These are phyloP conservation scores for Cytospora chrysosperma DNA, from an alignment of 2,329 filamentous ascomycete species.

Conservation along the genomic window DNA sequence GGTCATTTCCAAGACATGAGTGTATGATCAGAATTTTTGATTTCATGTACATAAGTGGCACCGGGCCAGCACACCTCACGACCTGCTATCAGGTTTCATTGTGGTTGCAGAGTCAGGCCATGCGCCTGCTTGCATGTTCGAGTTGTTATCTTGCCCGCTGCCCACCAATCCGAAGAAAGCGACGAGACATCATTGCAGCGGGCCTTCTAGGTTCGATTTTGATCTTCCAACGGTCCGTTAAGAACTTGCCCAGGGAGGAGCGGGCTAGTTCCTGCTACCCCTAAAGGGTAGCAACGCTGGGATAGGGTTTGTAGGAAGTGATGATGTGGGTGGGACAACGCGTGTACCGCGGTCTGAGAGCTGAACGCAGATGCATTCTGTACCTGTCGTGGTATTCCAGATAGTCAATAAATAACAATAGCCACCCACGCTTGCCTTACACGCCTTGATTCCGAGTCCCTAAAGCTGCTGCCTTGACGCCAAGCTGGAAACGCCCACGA, in stretches of 20 bases:
- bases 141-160: slow-evolving; percentile 44
- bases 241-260: slow-evolving; percentile 60
- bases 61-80: not conserved
- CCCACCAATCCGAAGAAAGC: slow-evolving; percentile 37
- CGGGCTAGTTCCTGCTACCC: slow-evolving; percentile 69
- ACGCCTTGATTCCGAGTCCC: slow-evolving; percentile 7
- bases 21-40: not conserved
- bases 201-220: slow-evolving; percentile 41
- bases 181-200: slow-evolving; percentile 33
- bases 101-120: not conserved
- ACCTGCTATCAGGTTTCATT: not conserved
- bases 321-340: slow-evolving; percentile 1
- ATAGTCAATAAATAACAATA: slow-evolving; percentile 20
- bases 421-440: slow-evolving; percentile 4
- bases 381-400: slow-evolving; percentile 17
- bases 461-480: slow-evolving; percentile 23
- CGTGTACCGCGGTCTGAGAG: slow-evolving; percentile 13
- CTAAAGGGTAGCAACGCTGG: slow-evolving; percentile 73
- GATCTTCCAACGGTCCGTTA: slow-evolving; percentile 83
- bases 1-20: not conserved
- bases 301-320: slow-evolving; percentile 22
- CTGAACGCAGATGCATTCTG: slow-evolving; percentile 13
- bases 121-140: slow-evolving; percentile 26
- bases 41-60: not conserved
- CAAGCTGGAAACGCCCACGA: slow-evolving; percentile 15